Conservation (phyloP, 2,329 filamentous ascomycete species). For the Orbilia ellipsospora region DNA sequence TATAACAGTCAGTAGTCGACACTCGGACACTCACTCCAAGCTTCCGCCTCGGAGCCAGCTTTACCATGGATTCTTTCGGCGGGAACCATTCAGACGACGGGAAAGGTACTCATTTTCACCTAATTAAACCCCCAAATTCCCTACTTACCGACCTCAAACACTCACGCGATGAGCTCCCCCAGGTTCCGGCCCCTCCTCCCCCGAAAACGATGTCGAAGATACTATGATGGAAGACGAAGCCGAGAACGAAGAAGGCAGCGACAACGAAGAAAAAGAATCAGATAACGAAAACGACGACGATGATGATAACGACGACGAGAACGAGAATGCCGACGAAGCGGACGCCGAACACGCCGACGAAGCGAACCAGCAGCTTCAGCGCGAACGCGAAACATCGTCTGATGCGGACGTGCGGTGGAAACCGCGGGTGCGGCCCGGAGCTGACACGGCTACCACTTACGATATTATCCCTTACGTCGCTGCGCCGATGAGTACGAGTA, state of each 20-base stretch:
- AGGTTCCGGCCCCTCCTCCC: constrained; percentile 54
- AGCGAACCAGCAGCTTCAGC: constrained; percentile 70
- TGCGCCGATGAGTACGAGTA: constrained; percentile 92
- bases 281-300: constrained; percentile 61
- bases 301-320: constrained; percentile 62
- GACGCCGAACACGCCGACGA: constrained; percentile 70
- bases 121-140: not conserved
- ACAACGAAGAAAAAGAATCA: constrained; percentile 60
- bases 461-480: constrained; percentile 98
- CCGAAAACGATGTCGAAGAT: constrained; percentile 67
- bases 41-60: not conserved
- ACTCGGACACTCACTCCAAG: constrained; percentile 13
- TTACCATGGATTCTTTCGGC: constrained; percentile 48
- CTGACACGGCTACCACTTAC: constrained; percentile 81
- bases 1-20: constrained; percentile 7
- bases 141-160: constrained; percentile 1
- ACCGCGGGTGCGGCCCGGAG: constrained; percentile 78
- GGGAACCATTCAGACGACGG: constrained; percentile 54
- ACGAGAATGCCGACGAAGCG: constrained; percentile 63
- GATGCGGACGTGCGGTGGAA: constrained; percentile 62
- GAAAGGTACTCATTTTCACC: constrained; percentile 43
- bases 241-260: constrained; percentile 60
- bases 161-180: constrained; percentile 33
- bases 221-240: constrained; percentile 69
- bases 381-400: constrained; percentile 64